Conservation (phyloP, 1,284 basidiomycete genomes). For the Quambalaria eucalypti region DNA sequence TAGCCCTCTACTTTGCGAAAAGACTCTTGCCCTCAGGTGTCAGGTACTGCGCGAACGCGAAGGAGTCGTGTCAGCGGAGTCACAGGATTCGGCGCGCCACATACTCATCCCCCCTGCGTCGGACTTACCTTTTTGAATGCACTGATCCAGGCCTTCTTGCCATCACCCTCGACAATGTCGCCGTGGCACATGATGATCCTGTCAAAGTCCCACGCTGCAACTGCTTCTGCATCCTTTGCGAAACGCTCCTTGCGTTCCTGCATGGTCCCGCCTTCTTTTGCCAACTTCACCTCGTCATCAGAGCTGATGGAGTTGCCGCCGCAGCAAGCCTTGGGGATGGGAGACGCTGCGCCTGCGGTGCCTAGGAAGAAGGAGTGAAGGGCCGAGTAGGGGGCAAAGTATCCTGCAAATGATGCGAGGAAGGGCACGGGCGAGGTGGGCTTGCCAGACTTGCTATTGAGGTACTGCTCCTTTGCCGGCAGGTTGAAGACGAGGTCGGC, state of each 20-base stretch:
- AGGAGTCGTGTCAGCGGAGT: not conserved
- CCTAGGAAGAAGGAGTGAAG: slow-evolving; percentile 29
- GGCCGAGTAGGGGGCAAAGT: slow-evolving; percentile 8
- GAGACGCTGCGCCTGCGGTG: slow-evolving; percentile 12
- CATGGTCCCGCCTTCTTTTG: slow-evolving; percentile 42
- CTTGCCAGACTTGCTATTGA: slow-evolving; percentile 15
- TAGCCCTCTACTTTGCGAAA: slow-evolving; percentile 20
- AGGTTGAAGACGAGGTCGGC: slow-evolving; percentile 87
- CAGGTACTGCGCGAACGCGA: slow-evolving; percentile 9
- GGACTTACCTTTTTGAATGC: slow-evolving; percentile 22
- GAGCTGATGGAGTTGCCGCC: not conserved
- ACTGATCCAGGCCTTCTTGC: slow-evolving; percentile 59
- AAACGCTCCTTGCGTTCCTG: slow-evolving; percentile 25
- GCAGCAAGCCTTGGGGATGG: slow-evolving; percentile 12
- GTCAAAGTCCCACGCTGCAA: slow-evolving; percentile 74
- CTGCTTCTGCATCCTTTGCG: slow-evolving; percentile 56
- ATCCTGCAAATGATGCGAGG: slow-evolving; percentile 8
- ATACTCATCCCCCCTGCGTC: not conserved
- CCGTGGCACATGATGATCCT: slow-evolving; percentile 88
- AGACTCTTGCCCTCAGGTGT: slow-evolving; percentile 21
- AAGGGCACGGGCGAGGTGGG: slow-evolving; percentile 31
- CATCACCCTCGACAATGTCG: slow-evolving; percentile 71
- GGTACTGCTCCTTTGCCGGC: slow-evolving; percentile 67
- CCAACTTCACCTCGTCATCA: not conserved
- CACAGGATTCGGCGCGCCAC: not conserved